A percentile compares a stretch with the other conserved stretches of the same genome.
Evolutionary conservation across 371 early-diverging fungal species (phyloP).

Genomic region (Mucor mucedo): DNA sequence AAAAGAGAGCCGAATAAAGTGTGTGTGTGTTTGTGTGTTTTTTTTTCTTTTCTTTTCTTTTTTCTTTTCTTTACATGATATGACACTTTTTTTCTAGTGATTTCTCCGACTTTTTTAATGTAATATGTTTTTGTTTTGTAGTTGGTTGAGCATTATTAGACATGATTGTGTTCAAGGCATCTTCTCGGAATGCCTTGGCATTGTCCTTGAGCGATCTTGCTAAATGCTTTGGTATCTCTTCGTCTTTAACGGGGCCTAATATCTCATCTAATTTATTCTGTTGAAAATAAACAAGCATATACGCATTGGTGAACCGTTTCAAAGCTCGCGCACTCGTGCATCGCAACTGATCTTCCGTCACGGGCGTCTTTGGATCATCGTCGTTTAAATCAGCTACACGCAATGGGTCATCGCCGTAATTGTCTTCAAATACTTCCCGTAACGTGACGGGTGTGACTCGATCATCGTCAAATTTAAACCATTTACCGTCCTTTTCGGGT

Average conservation of each 20-base stretch:
- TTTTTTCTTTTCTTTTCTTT: no score
- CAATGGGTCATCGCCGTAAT: slow-evolving; percentile 86
- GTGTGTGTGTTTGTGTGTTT: no score
- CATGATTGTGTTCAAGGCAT: slow-evolving; percentile 27
- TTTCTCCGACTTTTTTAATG: slow-evolving; percentile 23
- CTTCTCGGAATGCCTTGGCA: slow-evolving; percentile 57
- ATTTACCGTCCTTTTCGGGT: slow-evolving; percentile 77
- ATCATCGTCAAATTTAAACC: slow-evolving; percentile 97
- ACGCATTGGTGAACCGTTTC: slow-evolving; percentile 61
- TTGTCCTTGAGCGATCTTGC: slow-evolving; percentile 26
- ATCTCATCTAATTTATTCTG: slow-evolving; percentile 71
- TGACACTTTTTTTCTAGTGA: slow-evolving; percentile 27
- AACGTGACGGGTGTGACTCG: slow-evolving; percentile 84
- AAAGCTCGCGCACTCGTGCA: slow-evolving; percentile 23
- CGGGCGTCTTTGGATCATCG: slow-evolving; percentile 2
- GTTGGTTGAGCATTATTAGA: slow-evolving; percentile 5
- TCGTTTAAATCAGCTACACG: slow-evolving; percentile 14
- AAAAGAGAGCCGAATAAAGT: no score
- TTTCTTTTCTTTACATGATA: slow-evolving; percentile 20
- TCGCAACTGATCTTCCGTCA: slow-evolving; percentile 23
- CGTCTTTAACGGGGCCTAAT: slow-evolving; percentile 62
- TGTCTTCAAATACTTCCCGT: slow-evolving; percentile 93
- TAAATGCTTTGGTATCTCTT: slow-evolving; percentile 70
- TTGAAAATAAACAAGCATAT: slow-evolving; percentile 95
- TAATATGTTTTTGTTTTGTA: slow-evolving; percentile 24